Conservation (phyloP, 2,329 filamentous ascomycete genomes). For the Fusarium drepaniforme region DNA sequence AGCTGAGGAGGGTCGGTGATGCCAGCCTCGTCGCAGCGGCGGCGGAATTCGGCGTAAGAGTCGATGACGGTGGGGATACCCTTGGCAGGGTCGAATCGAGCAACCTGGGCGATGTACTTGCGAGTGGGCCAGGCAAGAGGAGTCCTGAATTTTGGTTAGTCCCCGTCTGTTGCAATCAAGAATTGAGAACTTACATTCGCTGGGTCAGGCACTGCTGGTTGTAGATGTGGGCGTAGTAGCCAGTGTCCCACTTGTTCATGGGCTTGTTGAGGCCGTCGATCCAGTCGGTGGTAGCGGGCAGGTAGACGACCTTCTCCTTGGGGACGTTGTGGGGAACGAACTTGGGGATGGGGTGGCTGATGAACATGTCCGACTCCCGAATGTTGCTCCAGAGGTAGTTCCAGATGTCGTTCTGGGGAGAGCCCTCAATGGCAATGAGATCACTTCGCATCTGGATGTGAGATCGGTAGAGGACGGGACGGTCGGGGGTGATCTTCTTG, state of each 20-base stretch:
- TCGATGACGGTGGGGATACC: constrained; percentile 83
- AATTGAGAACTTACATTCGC: constrained; percentile 59
- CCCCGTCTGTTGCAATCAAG: neutral
- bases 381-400: constrained; percentile 80
- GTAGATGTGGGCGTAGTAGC: constrained; percentile 81
- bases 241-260: constrained; percentile 76
- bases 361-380: constrained; percentile 79
- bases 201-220: constrained; percentile 71
- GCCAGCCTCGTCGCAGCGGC: constrained; percentile 66
- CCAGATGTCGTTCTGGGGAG: constrained; percentile 81
- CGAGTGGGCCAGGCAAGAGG: constrained; percentile 68
- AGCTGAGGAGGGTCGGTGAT: constrained; percentile 74
- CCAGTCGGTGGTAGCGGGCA: constrained; percentile 88
- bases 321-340: constrained; percentile 81
- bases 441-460: constrained; percentile 88
- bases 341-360: constrained; percentile 81
- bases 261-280: constrained; percentile 85
- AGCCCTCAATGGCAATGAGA: constrained; percentile 71
- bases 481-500: constrained; percentile 76
- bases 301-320: constrained; percentile 75
- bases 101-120: constrained; percentile 83
- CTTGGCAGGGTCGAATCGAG: constrained; percentile 87
- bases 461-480: constrained; percentile 83
- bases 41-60: constrained; percentile 79
- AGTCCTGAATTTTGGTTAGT: constrained; percentile 47